Evolutionary conservation across 2,329 filamentous ascomycete species (phyloP), one percentile per base, ranked within the genome.

Genomic region (Aspergillus viridinutans): DNA sequence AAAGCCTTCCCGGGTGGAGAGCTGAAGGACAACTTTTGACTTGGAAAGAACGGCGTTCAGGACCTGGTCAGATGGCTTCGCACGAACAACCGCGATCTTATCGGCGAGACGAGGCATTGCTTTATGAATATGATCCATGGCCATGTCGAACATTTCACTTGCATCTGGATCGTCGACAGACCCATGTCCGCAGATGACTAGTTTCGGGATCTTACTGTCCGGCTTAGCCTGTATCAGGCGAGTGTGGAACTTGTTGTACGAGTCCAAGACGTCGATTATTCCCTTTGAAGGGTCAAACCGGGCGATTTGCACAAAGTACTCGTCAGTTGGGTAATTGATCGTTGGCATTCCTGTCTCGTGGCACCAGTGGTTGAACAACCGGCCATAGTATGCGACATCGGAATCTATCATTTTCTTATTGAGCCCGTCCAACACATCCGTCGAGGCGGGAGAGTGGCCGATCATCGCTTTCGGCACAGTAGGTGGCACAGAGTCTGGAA

Each of bases 201-300:
- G 83, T 69, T 93, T 77, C 3, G 75, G 90, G 0, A 89, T 89
- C 2, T 81, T 77, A 21, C 85, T 76, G 2, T 80, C 72, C 1
- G 80, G 64, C 0, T 69, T 67, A 35, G 76, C 76, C 12, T 80
- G 72, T 56, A 82, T 78, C 54, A 86, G 80, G 52, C 86, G 82
- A 6, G 80, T 78, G 54, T 83, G 83, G 69, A 93, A 88, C 65
- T 88, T 85, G 47, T 86, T 87, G 61, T 92, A 94, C 1, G 88
- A 83, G 60, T 89, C 85, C 56, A 94, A 82, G 9, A 92, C 88
- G 52, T 90, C 88, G 0, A 87, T 85, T 43, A 93, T 91, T 9
- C 90, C 90, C 75, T 93, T 94, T 49, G 89, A 85, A 0, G 90
- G 90, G 64, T 94, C 90, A 69, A 94, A 94, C 20, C 90, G 87